Evolutionary conservation across 148 eudicot genomes (phyloP).

Genomic region (Amaranthus cruentus): DNA sequence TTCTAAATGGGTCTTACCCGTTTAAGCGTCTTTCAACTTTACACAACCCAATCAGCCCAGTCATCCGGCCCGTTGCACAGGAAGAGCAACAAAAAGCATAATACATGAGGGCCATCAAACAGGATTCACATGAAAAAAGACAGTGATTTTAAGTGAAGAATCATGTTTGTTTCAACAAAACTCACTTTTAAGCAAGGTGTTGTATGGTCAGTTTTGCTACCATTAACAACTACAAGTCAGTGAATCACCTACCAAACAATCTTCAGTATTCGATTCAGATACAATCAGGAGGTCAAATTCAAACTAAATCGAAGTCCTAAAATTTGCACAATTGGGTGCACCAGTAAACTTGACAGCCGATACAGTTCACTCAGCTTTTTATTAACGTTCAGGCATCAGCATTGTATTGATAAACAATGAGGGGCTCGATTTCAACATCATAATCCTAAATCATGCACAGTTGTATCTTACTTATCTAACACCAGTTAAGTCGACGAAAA

Average conservation of each 20-base stretch:
- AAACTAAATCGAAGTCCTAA: background rate
- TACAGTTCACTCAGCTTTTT: background rate
- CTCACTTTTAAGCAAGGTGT: background rate
- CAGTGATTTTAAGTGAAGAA: background rate
- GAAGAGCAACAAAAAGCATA: too few relatives aligned
- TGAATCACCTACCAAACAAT: background rate
- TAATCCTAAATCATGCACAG: too few relatives aligned
- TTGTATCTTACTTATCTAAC: too few relatives aligned
- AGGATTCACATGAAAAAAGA: background rate
- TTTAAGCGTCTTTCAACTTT: too few relatives aligned
- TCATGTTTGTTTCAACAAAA: background rate
- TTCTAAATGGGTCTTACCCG: too few relatives aligned
- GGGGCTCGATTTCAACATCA: too few relatives aligned
- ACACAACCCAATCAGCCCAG: too few relatives aligned
- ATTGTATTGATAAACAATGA: too few relatives aligned
- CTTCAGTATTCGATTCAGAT: background rate
- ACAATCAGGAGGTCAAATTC: background rate
- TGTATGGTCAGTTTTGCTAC: background rate
- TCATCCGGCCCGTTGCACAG: too few relatives aligned
- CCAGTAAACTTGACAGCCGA: background rate
- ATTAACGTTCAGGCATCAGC: too few relatives aligned
- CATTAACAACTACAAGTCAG: background rate
- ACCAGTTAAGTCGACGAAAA: too few relatives aligned
- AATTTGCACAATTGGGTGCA: background rate
- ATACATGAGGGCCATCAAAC: background rate